Conservation (phyloP, 2,329 filamentous ascomycete genomes). For the Alternaria sp. region DNA sequence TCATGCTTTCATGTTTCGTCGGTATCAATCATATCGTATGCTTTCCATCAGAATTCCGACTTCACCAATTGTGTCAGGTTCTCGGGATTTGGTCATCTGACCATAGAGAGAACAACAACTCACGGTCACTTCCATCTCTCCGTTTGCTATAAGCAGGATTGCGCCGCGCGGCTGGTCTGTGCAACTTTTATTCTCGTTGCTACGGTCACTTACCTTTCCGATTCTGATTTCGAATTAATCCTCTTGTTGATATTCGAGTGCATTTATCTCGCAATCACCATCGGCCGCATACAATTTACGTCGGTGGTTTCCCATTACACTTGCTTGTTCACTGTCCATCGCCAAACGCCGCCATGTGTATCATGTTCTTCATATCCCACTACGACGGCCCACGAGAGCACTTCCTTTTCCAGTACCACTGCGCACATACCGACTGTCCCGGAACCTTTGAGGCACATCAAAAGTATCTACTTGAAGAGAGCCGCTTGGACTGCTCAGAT, state of each 20-base stretch:
- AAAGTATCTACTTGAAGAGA: conserved; percentile 8
- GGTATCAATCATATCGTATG: not conserved
- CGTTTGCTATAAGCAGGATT: not conserved
- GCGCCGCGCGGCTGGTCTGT: not conserved
- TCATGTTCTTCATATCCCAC: conserved; percentile 13
- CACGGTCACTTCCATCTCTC: not conserved
- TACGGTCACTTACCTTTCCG: not conserved
- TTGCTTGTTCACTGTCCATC: not conserved
- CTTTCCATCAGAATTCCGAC: not conserved
- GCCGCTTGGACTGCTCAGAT: not conserved
- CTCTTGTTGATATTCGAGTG: not conserved
- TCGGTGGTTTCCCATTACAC: not conserved
- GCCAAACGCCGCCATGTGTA: conserved; percentile 14
- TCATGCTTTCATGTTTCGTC: not conserved
- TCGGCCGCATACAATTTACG: rapidly evolving
- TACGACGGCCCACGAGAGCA: not conserved
- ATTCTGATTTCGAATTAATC: not conserved
- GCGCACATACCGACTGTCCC: conserved; percentile 10
- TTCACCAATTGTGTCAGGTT: no score
- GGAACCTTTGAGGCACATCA: conserved; percentile 1
- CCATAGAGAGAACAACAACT: not conserved
- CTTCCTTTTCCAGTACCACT: not conserved
- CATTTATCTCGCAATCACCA: not conserved
- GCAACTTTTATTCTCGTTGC: not conserved
- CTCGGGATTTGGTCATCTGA: not conserved